Percentiles rank a stretch among this genome's conserved stretches.
Conservation (phyloP, 1,139 yeast species). For the Debaryomyces singareniensis region DNA sequence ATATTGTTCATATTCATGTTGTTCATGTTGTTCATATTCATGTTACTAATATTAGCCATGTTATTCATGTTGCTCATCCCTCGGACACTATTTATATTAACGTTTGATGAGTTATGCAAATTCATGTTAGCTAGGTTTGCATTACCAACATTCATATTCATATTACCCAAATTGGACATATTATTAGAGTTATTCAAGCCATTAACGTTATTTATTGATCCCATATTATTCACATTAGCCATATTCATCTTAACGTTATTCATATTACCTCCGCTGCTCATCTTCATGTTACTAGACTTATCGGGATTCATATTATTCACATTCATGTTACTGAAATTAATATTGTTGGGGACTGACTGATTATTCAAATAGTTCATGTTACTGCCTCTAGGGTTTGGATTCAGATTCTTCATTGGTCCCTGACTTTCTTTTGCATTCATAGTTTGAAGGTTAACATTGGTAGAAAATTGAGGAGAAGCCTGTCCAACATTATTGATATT, state of each 20-base stretch:
- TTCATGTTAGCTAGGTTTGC: not conserved
- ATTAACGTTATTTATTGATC: not conserved
- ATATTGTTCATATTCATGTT: slow-evolving; percentile 1
- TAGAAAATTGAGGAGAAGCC: too few species aligned
- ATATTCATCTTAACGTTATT: not conserved
- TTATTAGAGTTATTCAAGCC: not conserved
- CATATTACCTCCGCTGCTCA: not conserved
- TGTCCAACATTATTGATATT: too few species aligned
- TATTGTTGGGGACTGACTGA: too few species aligned
- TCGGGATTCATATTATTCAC: slow-evolving; percentile 1
- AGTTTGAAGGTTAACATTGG: too few species aligned
- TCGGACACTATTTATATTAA: not conserved
- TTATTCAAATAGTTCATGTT: too few species aligned
- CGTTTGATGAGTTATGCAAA: not conserved
- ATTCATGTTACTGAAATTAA: not conserved
- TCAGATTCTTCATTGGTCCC: too few species aligned
- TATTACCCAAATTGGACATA: not conserved
- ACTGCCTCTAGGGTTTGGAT: too few species aligned
- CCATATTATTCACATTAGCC: too few species aligned
- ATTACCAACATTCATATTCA: not conserved
- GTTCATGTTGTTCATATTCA: not conserved
- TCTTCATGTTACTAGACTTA: not conserved
- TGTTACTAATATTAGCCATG: not conserved
- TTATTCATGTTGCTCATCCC: not conserved
- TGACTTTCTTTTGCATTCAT: too few species aligned